Base-by-base conservation (phyloP, 768 basidiomycete species). In the Fomitopsis pulvina region DNA sequence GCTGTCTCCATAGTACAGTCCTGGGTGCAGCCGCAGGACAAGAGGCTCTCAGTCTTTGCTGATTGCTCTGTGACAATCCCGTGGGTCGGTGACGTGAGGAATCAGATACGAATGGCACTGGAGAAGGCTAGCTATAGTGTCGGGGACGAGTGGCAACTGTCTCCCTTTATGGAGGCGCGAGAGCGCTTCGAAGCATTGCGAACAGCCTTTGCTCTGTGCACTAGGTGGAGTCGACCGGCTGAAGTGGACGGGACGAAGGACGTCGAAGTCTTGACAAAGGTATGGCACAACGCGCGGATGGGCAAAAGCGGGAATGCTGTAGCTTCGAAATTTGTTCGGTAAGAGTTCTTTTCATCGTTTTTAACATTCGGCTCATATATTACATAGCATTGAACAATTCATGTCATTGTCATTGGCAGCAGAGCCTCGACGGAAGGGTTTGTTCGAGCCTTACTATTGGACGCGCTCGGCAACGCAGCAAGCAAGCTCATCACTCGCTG, bases 371-470 rank as follows among this genome's bases (percentile, higher is more conserved):
- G n/a, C 48, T 49, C 4, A 41, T 46, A 45, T 34, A 40, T 4
- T 16, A 14, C 42, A 42, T 40, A 88, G 85, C 7, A 68, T 85
- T 52, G 87, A 87, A 22, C 85, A 87, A 52, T 90, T 88, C 58
- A 85, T 83, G 78, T 80, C 84, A 0, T 70, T 88, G 18, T 91
- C 89, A 2, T 63, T 88, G 28, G 79, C 85, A 32, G 79, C 83
- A 14, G 89, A 92, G 57, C 80, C 87, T 6, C 76, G 82, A 20
- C 73, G 81, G n/a, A 81, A 76, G 61, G 85, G 85, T 7, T 66
- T 84, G 1, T 90, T 87, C 49, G 86, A 88, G 54, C 85, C 87
- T 0, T 79, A 83, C 56, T 88, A 83, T 66, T 91, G 87, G 87
- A 68, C 73, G 4, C 74, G 76, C 39, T 63, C 70, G 32, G 48